Base-by-base conservation (phyloP, 2,329 filamentous ascomycete genomes). In the Parafenestella ontariensis region DNA sequence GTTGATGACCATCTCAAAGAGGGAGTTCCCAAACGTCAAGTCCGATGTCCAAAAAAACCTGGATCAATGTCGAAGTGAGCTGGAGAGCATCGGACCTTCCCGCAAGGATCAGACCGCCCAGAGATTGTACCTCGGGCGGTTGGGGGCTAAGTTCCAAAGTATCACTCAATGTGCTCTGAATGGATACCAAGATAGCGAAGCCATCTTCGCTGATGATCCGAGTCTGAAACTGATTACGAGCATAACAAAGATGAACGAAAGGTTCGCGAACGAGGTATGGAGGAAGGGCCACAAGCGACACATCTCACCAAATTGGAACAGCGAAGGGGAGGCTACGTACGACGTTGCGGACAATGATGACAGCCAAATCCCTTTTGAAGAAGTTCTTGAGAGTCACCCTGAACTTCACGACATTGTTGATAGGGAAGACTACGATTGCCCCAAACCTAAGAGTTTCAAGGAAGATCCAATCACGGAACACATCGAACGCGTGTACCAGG, bases 11-110 rank as follows among this genome's bases (percentile, higher is more conserved):
- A 74, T 80, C 48, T 75, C 80, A 2, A 76, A 75, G n/a, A 71
- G 72, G 3, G 77, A 80, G 52, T 83, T 83, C 56, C 79, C 80
- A 3, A 72, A 74, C 52, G 76, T 81, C 62, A 46, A 64, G 37
- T 23, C 37, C 8, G 56, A 62, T 54, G 31, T 36, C 21, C 15
- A 5, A 8, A 56, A 39, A 29, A n/a, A 39, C 17, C 24, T 50
- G 10, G 29, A 41, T 11, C n/a, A 41, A 29, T 23, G 52, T 49
- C 24, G 24, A 24, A 36, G 18, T n/a, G 34, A 56, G 31, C 17
- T 61, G n/a, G 43, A 54, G 10, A 34, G 37, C 8, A 52, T 61
- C 2, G 54, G 58, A n/a, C 48, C 49, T 15, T 45, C 51, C 3
- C 52, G 51, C 21, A 26, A 39, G 2, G 41, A 37, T 1, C 40